Conservation (phyloP, 345 rosid species). For the Odontarrhena argentea region DNA sequence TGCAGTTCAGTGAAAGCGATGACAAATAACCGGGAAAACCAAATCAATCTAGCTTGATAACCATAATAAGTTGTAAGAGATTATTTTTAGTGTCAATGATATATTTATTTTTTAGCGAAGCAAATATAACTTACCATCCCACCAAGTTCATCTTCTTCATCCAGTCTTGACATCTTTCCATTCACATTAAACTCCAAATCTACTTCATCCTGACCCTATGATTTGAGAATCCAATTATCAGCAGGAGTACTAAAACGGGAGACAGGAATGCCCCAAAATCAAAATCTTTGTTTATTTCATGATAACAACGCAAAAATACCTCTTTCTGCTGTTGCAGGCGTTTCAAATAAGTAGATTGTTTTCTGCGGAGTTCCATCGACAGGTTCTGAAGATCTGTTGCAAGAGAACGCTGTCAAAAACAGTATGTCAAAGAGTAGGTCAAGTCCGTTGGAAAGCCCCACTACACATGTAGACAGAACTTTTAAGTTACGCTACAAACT, state of each 20-base stretch:
- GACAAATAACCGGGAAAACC: background rate
- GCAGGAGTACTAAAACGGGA: background rate
- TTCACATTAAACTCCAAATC: conserved; percentile 70
- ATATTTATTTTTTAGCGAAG: background rate
- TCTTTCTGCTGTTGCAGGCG: conserved; percentile 69
- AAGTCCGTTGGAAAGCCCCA: conserved; percentile 34
- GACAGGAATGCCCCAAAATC: background rate
- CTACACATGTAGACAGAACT: conserved; percentile 19
- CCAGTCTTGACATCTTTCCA: conserved; percentile 52
- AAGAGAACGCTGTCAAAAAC: conserved; percentile 66
- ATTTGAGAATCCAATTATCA: conserved; percentile 21
- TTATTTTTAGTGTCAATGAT: background rate
- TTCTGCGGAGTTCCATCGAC: conserved; percentile 72
- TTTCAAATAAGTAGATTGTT: conserved; percentile 71
- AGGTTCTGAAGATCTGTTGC: conserved; percentile 81
- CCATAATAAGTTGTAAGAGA: background rate
- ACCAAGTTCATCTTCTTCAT: conserved; percentile 54
- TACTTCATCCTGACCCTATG: conserved; percentile 60
- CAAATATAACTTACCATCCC: conserved; percentile 47
- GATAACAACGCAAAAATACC: conserved; percentile 31
- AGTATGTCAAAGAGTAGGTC: conserved; percentile 37
- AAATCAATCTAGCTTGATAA: conserved; percentile 5
- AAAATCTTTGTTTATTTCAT: background rate
- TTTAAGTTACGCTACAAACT: conserved; percentile 7
- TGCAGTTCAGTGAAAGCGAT: background rate